Evolutionary conservation across 805 yeast species (phyloP).

Genomic region (Saccharomycopsis vini): DNA sequence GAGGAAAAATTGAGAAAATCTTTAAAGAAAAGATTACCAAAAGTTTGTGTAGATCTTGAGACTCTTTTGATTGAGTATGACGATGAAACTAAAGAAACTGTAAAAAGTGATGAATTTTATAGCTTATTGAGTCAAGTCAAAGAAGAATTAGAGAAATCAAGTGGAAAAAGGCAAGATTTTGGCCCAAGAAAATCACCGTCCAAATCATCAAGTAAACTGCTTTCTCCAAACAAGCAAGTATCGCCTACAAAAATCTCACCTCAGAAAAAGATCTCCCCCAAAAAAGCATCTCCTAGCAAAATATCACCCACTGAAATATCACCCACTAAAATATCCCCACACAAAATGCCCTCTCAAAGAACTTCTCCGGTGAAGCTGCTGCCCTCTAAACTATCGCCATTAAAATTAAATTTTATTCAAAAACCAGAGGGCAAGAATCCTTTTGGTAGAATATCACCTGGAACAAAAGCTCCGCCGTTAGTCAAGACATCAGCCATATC

Average conservation of each 20-base stretch:
- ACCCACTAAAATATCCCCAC: too few species aligned
- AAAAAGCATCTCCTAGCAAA: not conserved
- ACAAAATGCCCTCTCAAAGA: too few species aligned
- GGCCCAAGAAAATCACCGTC: not conserved
- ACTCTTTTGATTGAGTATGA: slow-evolving; percentile 42
- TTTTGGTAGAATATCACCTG: too few species aligned
- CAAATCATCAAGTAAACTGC: slow-evolving; percentile 4
- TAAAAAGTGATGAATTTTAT: slow-evolving; percentile 9
- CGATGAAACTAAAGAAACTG: slow-evolving; percentile 16
- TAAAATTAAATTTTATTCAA: not conserved
- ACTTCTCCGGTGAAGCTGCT: too few species aligned
- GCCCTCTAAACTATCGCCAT: not conserved
- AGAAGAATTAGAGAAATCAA: not conserved
- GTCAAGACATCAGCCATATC: too few species aligned
- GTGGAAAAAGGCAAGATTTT: not conserved
- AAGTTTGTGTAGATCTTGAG: slow-evolving; percentile 44
- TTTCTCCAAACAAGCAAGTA: not conserved
- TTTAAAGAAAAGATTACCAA: slow-evolving; percentile 61
- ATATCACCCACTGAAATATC: too few species aligned
- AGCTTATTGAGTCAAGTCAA: slow-evolving; percentile 7
- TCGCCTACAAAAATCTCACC: not conserved
- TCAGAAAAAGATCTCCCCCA: not conserved
- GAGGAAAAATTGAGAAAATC: slow-evolving; percentile 73
- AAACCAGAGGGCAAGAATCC: not conserved
- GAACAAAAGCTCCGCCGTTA: too few species aligned